Percentiles rank a stretch among this genome's conserved stretches.
phyloP scores from a whole-genome alignment of 495 filamentous ascomycete genomes.

The Trichoderma erinaceum region DNA sequence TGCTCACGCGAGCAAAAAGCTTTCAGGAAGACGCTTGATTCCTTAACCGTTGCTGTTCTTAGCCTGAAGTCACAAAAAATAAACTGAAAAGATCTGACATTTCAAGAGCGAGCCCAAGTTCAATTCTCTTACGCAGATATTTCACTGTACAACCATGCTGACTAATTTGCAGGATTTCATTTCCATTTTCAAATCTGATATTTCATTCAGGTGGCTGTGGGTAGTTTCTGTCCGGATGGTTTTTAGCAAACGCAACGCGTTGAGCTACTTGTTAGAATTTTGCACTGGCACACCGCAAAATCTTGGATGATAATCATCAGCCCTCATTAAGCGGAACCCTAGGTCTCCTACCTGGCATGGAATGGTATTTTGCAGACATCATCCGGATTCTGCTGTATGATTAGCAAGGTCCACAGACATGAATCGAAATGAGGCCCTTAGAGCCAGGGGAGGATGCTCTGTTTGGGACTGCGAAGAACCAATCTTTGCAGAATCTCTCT shows the following conservation, averaged over 20 bases:
- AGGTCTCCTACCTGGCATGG: conserved; percentile 24
- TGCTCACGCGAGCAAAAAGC: not conserved
- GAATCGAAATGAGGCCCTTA: conserved; percentile 35
- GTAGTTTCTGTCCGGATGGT: not conserved
- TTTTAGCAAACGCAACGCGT: not conserved
- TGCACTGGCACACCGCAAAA: not conserved
- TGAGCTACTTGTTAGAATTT: not conserved
- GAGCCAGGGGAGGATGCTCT: not conserved
- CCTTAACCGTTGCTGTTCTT: conserved; percentile 30
- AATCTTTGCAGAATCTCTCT: not conserved
- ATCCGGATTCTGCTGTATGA: conserved; percentile 92
- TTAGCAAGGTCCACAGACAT: conserved; percentile 71
- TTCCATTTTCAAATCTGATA: not conserved
- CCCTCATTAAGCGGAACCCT: not conserved
- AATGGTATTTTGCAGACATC: conserved; percentile 65
- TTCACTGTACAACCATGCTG: not conserved
- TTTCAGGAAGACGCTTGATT: conserved; percentile 18
- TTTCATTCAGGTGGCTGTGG: not conserved
- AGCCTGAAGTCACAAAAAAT: conserved; percentile 26
- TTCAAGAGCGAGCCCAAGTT: not conserved
- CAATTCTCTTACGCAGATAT: not conserved
- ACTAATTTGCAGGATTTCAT: not conserved
- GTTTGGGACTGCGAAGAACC: conserved; percentile 4
- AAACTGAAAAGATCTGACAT: conserved; percentile 40
- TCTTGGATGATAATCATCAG: not conserved